Conservation (phyloP, 2,329 filamentous ascomycete species). For the Leptosphaerulina australis region DNA sequence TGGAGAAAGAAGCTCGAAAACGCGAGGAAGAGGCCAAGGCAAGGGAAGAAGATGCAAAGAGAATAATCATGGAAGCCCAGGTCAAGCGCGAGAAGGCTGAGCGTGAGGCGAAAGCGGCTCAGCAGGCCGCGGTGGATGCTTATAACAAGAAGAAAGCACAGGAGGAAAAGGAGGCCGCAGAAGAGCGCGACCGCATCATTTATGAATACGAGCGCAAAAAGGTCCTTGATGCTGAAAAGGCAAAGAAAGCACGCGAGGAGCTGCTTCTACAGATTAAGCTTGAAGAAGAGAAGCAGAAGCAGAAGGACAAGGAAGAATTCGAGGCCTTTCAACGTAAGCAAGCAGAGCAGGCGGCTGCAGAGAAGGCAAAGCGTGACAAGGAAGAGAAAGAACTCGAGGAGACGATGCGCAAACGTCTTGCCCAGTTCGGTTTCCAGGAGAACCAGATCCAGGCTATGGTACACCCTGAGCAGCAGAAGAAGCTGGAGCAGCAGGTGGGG, state of each 20-base stretch:
- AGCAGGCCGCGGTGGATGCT: constrained; percentile 42
- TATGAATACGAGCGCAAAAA: constrained; percentile 48
- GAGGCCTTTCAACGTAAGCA: constrained; percentile 51
- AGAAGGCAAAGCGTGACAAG: constrained; percentile 49
- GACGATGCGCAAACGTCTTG: constrained; percentile 53
- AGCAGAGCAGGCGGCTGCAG: constrained; percentile 50
- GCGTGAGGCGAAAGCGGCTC: constrained; percentile 38
- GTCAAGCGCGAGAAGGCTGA: constrained; percentile 35
- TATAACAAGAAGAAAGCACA: constrained; percentile 44
- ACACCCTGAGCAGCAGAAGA: constrained; percentile 53
- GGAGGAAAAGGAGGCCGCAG: constrained; percentile 40
- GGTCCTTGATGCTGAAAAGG: constrained; percentile 45
- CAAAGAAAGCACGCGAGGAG: constrained; percentile 45
- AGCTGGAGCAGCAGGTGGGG: constrained; percentile 42
- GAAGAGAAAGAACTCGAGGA: constrained; percentile 52
- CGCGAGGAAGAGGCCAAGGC: constrained; percentile 23
- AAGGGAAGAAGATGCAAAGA: constrained; percentile 23
- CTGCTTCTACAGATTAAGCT: constrained; percentile 49
- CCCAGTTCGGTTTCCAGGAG: constrained; percentile 54
- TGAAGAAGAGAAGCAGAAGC: constrained; percentile 50
- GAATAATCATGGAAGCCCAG: constrained; percentile 32
- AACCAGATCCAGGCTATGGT: constrained; percentile 57
- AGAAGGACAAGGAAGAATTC: constrained; percentile 52
- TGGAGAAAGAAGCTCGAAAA: constrained; percentile 39
- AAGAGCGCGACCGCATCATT: constrained; percentile 42